Evolutionary conservation across 768 basidiomycete genomes (phyloP).

Genomic region (Mycena crocata): DNA sequence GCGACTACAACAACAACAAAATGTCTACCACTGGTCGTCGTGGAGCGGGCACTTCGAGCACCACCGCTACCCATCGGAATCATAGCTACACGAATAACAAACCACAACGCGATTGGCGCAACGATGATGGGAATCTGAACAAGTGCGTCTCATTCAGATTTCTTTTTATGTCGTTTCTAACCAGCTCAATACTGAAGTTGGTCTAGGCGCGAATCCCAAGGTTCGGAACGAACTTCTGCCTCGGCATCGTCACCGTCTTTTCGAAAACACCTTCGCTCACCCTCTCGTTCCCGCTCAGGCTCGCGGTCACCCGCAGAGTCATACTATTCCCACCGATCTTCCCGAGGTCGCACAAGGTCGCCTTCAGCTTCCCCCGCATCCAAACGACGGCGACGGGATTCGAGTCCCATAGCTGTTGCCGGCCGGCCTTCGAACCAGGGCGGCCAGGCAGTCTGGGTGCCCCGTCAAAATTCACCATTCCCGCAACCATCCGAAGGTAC

Average conservation of each 20-base stretch:
- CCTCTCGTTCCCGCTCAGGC: slow-evolving; percentile 66
- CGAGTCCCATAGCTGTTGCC: slow-evolving; percentile 55
- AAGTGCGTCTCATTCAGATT: slow-evolving; percentile 63
- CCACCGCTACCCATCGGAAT: slow-evolving; percentile 16
- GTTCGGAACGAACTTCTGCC: slow-evolving; percentile 53
- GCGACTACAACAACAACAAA: slow-evolving; percentile 36
- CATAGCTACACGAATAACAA: slow-evolving; percentile 47
- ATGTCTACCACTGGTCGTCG: slow-evolving; percentile 43
- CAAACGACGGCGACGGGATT: slow-evolving; percentile 65
- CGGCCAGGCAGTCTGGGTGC: slow-evolving; percentile 50
- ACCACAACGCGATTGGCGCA: slow-evolving; percentile 61
- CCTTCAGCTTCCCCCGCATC: slow-evolving; percentile 68
- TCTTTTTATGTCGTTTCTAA: neutral
- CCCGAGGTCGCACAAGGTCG: slow-evolving; percentile 73
- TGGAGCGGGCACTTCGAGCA: slow-evolving; percentile 34
- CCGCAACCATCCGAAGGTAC: slow-evolving; percentile 39
- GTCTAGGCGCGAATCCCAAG: slow-evolving; percentile 68
- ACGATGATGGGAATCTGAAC: slow-evolving; percentile 77
- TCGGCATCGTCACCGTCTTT: slow-evolving; percentile 50
- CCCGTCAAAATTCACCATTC: slow-evolving; percentile 36
- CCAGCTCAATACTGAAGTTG: slow-evolving; percentile 61
- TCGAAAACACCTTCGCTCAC: slow-evolving; percentile 60
- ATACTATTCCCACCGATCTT: slow-evolving; percentile 72
- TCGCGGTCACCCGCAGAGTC: slow-evolving; percentile 75
- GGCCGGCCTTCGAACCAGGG: slow-evolving; percentile 61